These are phyloP conservation scores for Penicillium thymicola DNA, from an alignment of 2,329 filamentous ascomycete species.

Conservation along the genomic window DNA sequence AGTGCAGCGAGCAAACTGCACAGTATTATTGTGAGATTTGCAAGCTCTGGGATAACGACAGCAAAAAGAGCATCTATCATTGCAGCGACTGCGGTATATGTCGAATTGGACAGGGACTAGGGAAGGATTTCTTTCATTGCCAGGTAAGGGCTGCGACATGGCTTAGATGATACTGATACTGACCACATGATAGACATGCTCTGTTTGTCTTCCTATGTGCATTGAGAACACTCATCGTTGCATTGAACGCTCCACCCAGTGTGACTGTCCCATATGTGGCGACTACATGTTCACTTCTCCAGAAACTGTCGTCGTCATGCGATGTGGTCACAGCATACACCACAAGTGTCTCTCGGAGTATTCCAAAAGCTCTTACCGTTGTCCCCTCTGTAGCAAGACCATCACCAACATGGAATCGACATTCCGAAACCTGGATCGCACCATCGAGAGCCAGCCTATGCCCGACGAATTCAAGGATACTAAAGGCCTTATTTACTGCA, in stretches of 20 bases:
- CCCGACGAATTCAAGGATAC: conserved; percentile 76
- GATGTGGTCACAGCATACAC: conserved; percentile 94
- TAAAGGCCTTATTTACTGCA: conserved; percentile 81
- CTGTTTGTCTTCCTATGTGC: conserved; percentile 88
- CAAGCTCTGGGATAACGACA: conserved; percentile 95
- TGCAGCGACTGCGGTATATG: conserved; percentile 96
- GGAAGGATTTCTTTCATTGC: conserved; percentile 98
- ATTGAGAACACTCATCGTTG: conserved; percentile 85
- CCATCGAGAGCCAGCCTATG: conserved; percentile 89
- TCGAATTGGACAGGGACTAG: conserved; percentile 80
- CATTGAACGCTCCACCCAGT: conserved; percentile 90
- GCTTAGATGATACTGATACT: conserved; percentile 8
- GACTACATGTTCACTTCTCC: conserved; percentile 95
- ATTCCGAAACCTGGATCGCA: conserved; percentile 84
- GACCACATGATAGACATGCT: conserved; percentile 65
- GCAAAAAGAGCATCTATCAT: conserved; percentile 89
- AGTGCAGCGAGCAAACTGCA: conserved; percentile 73
- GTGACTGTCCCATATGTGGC: conserved; percentile 93
- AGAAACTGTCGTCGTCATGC: conserved; percentile 85
- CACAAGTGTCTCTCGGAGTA: conserved; percentile 83
- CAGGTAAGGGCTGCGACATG: conserved; percentile 59
- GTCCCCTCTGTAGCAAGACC: conserved; percentile 92
- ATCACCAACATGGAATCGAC: conserved; percentile 97
- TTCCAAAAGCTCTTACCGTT: conserved; percentile 88
- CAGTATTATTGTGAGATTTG: conserved; percentile 93